Conservation (phyloP, 1,139 yeast species). For the Yamadazyma diddensiae region DNA sequence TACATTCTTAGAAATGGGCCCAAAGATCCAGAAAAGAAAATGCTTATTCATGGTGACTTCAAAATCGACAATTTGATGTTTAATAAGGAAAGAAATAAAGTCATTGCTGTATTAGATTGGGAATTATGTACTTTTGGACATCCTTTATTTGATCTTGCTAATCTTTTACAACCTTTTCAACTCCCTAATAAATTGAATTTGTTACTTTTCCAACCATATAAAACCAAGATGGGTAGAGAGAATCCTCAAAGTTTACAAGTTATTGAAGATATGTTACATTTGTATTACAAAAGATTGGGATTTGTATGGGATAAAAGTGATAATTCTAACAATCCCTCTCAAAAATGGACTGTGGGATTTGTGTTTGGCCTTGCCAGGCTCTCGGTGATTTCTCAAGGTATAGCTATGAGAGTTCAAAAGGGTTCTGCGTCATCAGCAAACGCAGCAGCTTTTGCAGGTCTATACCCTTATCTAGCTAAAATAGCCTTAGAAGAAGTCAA, state of each 20-base stretch:
- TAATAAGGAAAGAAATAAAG: slow-evolving; percentile 47
- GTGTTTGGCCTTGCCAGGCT: slow-evolving; percentile 60
- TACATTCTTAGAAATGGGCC: slow-evolving; percentile 47
- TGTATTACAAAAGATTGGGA: slow-evolving; percentile 29
- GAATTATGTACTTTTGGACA: slow-evolving; percentile 69
- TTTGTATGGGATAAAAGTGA: slow-evolving; percentile 34
- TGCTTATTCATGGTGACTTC: slow-evolving; percentile 66
- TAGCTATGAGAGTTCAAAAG: slow-evolving; percentile 56
- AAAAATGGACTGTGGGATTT: slow-evolving; percentile 53
- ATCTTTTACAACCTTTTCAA: slow-evolving; percentile 56
- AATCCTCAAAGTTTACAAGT: slow-evolving; percentile 24
- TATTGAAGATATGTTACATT: slow-evolving; percentile 24
- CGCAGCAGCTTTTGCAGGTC: slow-evolving; percentile 44
- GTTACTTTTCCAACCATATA: slow-evolving; percentile 27
- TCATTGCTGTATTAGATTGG: slow-evolving; percentile 65
- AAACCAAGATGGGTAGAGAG: slow-evolving; percentile 37
- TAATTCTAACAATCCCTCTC: slow-evolving; percentile 36
- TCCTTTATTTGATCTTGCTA: slow-evolving; percentile 63
- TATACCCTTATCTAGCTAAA: slow-evolving; percentile 45
- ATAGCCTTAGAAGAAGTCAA: slow-evolving; percentile 26
- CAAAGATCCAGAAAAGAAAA: slow-evolving; percentile 43
- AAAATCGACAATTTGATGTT: slow-evolving; percentile 63
- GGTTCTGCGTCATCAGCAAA: slow-evolving; percentile 62
- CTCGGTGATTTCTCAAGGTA: slow-evolving; percentile 65
- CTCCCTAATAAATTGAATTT: slow-evolving; percentile 38